Evolutionary conservation across 116 monocot species (phyloP), one percentile per base, ranked within the genome.

Genomic region (Cymodocea nodosa): DNA sequence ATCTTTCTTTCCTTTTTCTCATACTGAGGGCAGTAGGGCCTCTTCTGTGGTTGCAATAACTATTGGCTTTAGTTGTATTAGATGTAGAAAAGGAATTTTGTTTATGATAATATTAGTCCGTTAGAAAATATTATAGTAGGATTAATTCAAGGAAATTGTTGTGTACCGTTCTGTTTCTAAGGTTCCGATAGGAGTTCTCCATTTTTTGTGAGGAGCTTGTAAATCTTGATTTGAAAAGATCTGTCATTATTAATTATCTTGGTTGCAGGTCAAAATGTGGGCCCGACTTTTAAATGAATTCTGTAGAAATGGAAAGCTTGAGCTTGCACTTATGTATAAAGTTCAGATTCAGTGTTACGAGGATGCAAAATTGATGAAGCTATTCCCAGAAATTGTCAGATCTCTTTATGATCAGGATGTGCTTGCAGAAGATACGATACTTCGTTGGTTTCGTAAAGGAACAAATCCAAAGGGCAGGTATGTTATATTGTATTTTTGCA

Each of bases 271-370:
- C 51, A 89, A 89, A 79, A 80, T 90, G 36, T 89, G 94, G 94
- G 87, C 94, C 14, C 40, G 71, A 44, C 86, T 94, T 71, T 67
- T 94, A 70, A 89, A 82, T 76, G 78, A 80, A 7, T 89, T 89
- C 68, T 94, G 94, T 60, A 80, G 84, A 34, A 89, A 63, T 71
- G 94, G 94, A 65, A 84, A 76, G 67, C 72, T 94, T 10, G 89
- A 94, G 77, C 76, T 89, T 68, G 94, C 84, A 75, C 81, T 94
- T 67, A 87, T 94, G 36, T 94, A 94, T 81, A 87, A 94, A 72
- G 87, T 94, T 68, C 94, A 94, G 72, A 74, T 86, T 30, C 94
- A 94, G 64, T 94, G 94, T 71, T 94, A 94, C 51, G 94, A 94
- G 66, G 94, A 94, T 83, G 87, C 87, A 22, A 94, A 94, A 63